phyloP scores from a whole-genome alignment of 306 rosid species.

The Dryas alaskensis region DNA sequence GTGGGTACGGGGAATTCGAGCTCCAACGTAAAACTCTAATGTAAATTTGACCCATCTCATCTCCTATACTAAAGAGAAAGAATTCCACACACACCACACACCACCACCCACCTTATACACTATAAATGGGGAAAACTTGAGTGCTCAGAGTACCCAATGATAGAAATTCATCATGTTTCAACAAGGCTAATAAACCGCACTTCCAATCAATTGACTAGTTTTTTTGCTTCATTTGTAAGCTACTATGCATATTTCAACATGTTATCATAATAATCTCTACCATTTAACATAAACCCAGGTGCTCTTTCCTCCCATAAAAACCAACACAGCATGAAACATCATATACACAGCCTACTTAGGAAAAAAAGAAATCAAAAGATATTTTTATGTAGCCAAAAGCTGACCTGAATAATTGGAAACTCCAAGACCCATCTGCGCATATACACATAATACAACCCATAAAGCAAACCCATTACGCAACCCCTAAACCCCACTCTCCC shows the following conservation, averaged over 20 bases:
- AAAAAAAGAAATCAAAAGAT: background rate
- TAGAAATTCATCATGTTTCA: background rate
- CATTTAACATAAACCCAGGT: background rate
- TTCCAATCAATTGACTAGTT: background rate
- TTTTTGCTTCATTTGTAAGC: background rate
- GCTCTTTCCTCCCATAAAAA: background rate
- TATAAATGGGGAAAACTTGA: background rate
- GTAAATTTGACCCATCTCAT: no score
- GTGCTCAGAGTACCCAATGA: background rate
- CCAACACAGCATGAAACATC: background rate
- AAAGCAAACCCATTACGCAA: slow-evolving; percentile 54
- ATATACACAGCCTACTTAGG: background rate
- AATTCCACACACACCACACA: background rate
- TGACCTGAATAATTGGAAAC: slow-evolving; percentile 91
- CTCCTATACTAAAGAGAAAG: background rate
- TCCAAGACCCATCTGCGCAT: slow-evolving; percentile 73
- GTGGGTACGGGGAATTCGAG: background rate
- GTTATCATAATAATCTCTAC: background rate
- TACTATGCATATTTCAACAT: background rate
- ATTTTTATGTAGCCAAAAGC: background rate
- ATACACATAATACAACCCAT: slow-evolving; percentile 59
- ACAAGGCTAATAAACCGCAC: background rate
- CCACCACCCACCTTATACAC: background rate
- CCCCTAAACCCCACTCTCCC: slow-evolving; percentile 59
- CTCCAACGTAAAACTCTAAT: background rate